Conservation (phyloP, 306 rosid genomes). For the Lagenaria siceraria region DNA sequence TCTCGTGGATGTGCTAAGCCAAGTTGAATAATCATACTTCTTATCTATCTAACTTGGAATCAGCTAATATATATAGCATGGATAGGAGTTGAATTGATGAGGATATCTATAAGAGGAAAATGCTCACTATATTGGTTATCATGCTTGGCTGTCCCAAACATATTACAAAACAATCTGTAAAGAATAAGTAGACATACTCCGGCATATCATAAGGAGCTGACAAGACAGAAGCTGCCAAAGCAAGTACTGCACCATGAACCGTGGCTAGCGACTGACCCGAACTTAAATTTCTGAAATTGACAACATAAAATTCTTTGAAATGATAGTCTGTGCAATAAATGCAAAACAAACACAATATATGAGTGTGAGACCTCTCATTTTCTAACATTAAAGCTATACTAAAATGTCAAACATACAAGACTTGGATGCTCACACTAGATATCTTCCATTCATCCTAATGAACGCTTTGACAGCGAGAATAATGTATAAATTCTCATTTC, state of each 20-base stretch:
- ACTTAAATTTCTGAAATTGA: conserved; percentile 49
- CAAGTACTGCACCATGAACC: conserved; percentile 82
- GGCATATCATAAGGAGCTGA: conserved; percentile 98
- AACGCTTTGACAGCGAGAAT: neutral
- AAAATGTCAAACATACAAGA: neutral
- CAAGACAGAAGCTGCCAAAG: conserved; percentile 81
- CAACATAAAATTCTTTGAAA: neutral
- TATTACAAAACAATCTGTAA: neutral
- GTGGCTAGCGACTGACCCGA: conserved; percentile 68
- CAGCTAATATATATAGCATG: neutral
- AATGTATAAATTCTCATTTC: neutral
- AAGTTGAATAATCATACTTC: neutral
- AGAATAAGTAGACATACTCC: conserved; percentile 34
- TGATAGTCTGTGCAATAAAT: neutral
- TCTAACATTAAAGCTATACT: neutral
- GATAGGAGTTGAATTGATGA: neutral
- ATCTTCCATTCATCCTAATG: neutral
- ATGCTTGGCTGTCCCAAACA: neutral
- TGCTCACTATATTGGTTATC: neutral
- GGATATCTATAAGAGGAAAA: neutral
- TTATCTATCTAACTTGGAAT: neutral
- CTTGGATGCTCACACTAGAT: neutral
- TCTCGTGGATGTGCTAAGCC: neutral
- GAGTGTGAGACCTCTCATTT: neutral
- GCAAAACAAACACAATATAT: neutral